Evolutionary conservation across 768 basidiomycete genomes (phyloP), one percentile per base, ranked within the genome.

Genomic region (Cytidiella melzeri): DNA sequence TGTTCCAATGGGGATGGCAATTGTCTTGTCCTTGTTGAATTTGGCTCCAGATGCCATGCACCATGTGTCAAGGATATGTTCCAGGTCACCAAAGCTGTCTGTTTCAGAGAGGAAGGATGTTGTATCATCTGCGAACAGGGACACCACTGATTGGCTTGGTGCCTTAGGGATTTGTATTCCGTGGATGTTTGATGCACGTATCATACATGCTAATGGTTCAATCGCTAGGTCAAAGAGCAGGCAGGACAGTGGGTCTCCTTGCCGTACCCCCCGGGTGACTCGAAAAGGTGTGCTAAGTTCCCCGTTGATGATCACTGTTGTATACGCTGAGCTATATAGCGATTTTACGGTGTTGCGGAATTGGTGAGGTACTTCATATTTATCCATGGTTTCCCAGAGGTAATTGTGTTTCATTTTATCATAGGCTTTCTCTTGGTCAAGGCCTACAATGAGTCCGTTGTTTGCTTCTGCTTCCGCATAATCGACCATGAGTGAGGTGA

Each of bases 41-140:
- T 41, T 52, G 2, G 38, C 45, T 1, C 23, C 19, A 4, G 38
- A 21, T 4, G 51, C 51, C 5, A 5, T 3, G 45, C 51, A 52
- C 45, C 51, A 52, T 5, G 3, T 20, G 9, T 52, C 38, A n/a
- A 52, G 41, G 3, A 47, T 30, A 5, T 5, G 9, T 12, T 23
- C 10, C 2, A 52, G 45, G 24, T 2, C 3, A 10, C 2, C 4
- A 20, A 30, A 52, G 27, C 43, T 24, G 26, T 52, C 38, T 7
- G n/a, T 27, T n/a, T 41, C 47, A 3, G 26, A 37, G 3, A 52
- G 45, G 25, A 59, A 70, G 0, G 64, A 62, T 1, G 65, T 66
- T 5, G 71, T 73, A 51, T 74, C 71, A 51, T 75, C 69, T 0
- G 72, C 69, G 50, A 73, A 75, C 0, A 74, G 64, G 0, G 57